Conservation (phyloP, 768 basidiomycete species). For the Rubroboletus satanas region DNA sequence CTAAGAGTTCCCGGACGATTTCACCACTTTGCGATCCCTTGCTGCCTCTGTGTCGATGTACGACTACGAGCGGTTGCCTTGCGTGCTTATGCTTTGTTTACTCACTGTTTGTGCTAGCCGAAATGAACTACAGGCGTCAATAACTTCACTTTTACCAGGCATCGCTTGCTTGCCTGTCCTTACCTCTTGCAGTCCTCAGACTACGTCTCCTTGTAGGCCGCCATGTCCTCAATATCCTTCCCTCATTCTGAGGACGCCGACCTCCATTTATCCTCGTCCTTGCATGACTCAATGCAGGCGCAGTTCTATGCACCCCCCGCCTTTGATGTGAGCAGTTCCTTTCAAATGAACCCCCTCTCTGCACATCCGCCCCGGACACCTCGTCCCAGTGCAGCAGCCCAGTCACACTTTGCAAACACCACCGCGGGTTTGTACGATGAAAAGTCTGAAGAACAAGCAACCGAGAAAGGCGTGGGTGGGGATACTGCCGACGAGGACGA, state of each 20-base stretch:
- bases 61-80: neutral
- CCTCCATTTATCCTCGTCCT: conserved; percentile 37
- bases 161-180: neutral
- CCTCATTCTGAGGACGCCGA: conserved; percentile 42
- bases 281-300: conserved; percentile 38
- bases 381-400: conserved; percentile 32
- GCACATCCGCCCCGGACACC: conserved; percentile 78
- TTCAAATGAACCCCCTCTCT: conserved; percentile 81
- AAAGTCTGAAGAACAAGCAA: conserved; percentile 37
- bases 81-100: conserved; percentile 21
- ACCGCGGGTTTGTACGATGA: conserved; percentile 38
- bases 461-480: conserved; percentile 11
- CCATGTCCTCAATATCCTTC: conserved; percentile 69
- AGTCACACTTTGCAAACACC: conserved; percentile 24
- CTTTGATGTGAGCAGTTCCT: conserved; percentile 58
- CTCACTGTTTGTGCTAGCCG: conserved; percentile 19
- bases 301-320: conserved; percentile 50
- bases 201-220: neutral
- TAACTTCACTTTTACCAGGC: neutral
- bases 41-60: neutral
- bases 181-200: neutral
- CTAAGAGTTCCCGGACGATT: neutral
- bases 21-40: neutral
- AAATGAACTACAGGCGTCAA: neutral
- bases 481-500: conserved; percentile 32